Evolutionary conservation across 345 rosid genomes (phyloP).

Genomic region (Aquilaria malaccensis): DNA sequence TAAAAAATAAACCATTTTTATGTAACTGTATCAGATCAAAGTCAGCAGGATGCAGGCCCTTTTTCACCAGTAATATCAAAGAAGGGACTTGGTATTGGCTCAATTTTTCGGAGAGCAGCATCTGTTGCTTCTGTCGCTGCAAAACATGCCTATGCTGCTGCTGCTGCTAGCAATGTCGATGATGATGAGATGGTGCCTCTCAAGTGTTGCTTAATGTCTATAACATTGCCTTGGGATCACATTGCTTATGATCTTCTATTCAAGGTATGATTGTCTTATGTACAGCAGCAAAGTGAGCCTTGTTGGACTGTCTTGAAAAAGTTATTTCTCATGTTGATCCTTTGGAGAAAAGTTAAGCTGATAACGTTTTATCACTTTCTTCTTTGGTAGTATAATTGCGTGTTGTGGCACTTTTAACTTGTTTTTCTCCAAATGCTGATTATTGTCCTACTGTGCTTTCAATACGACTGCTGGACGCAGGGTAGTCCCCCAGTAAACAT

Average conservation of each 20-base stretch:
- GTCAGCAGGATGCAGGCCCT: slow-evolving; percentile 72
- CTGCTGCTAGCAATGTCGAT: slow-evolving; percentile 44
- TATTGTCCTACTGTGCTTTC: slow-evolving; percentile 6
- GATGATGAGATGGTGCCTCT: slow-evolving; percentile 88
- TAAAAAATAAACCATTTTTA: neutral
- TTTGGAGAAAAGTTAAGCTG: too few relatives aligned
- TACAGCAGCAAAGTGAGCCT: too few relatives aligned
- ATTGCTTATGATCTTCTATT: slow-evolving; percentile 91
- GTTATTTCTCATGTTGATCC: neutral
- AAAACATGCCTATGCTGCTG: slow-evolving; percentile 90
- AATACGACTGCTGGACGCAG: slow-evolving; percentile 26
- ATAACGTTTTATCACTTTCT: too few relatives aligned
- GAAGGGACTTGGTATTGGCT: slow-evolving; percentile 74
- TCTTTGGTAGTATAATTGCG: neutral
- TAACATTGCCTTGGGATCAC: slow-evolving; percentile 91
- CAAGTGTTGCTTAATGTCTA: slow-evolving; percentile 93
- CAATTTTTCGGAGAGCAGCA: slow-evolving; percentile 83
- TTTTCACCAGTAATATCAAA: slow-evolving; percentile 76
- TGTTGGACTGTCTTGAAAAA: neutral
- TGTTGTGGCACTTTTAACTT: neutral
- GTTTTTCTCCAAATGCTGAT: slow-evolving; percentile 2
- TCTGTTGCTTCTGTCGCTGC: slow-evolving; percentile 92
- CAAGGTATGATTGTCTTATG: slow-evolving; percentile 45
- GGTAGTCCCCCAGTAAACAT: slow-evolving; percentile 63
- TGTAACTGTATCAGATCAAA: slow-evolving; percentile 66